phyloP scores from a whole-genome alignment of 805 yeast species.

The Saccharomycopsis oosterbeekiorum region DNA sequence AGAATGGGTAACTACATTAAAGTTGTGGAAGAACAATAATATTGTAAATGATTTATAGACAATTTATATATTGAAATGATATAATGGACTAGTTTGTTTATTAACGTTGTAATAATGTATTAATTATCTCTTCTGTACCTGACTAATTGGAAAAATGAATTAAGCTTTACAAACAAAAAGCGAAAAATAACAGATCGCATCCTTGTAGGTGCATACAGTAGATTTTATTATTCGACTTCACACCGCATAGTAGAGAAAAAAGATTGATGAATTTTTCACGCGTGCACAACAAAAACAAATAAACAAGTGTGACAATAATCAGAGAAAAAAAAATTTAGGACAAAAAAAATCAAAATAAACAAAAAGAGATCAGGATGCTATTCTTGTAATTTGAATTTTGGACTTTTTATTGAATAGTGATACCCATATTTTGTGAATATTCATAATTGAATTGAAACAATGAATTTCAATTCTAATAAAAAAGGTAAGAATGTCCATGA shows the following conservation, averaged over 20 bases:
- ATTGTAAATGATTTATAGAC: background rate
- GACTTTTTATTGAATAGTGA: no score
- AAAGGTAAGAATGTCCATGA: constrained; percentile 8
- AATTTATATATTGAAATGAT: background rate
- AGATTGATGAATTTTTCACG: background rate
- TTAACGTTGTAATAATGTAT: background rate
- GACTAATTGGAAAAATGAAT: no score
- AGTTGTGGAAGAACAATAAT: background rate
- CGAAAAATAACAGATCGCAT: background rate
- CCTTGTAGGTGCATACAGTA: background rate
- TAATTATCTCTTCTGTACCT: no score
- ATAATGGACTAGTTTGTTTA: background rate
- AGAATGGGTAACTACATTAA: background rate
- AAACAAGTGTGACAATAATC: background rate
- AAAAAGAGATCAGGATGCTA: no score
- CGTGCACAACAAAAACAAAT: background rate
- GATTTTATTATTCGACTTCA: background rate
- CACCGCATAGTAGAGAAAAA: background rate
- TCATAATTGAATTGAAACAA: background rate
- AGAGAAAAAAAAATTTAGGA: background rate
- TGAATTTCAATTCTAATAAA: background rate
- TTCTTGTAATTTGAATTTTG: no score
- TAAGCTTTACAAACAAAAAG: background rate
- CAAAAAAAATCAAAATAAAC: background rate
- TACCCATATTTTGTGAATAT: background rate